A percentile compares a stretch with the other conserved stretches of the same genome.
phyloP scores from a whole-genome alignment of 1,284 basidiomycete genomes.

The Tilletiaria anomala region DNA sequence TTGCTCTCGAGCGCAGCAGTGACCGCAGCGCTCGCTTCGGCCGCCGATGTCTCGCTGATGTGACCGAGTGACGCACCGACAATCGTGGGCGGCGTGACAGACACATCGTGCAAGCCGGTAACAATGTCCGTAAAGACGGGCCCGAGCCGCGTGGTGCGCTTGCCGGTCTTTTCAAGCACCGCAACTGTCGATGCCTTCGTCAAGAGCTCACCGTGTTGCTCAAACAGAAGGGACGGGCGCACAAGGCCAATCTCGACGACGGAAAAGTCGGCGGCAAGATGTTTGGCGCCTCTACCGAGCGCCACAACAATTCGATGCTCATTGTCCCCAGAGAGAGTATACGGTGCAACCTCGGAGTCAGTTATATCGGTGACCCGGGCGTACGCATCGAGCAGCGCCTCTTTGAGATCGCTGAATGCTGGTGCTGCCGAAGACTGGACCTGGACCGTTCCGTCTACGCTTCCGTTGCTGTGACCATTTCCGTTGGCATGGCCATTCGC shows the following conservation, averaged over 20 bases:
- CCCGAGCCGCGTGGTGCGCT: conserved; percentile 71
- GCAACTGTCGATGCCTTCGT: conserved; percentile 60
- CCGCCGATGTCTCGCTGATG: no score
- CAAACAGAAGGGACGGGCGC: conserved; percentile 59
- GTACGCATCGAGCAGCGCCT: conserved; percentile 15
- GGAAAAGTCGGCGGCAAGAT: conserved; percentile 42
- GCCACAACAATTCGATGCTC: conserved; percentile 29
- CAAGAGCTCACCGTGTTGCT: no score
- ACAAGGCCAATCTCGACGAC: conserved; percentile 59
- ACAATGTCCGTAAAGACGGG: conserved; percentile 72
- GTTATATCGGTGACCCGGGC: no score
- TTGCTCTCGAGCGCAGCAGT: no score
- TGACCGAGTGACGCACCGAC: conserved; percentile 24
- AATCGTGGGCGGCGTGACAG: conserved; percentile 9
- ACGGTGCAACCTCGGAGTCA: conserved; percentile 30
- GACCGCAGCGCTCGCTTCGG: no score
- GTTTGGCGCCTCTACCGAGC: conserved; percentile 24
- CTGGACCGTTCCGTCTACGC: no score
- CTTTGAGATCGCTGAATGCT: conserved; percentile 15
- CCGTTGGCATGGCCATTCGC: conserved; percentile 29
- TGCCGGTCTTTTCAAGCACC: conserved; percentile 65
- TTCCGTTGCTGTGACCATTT: no score
- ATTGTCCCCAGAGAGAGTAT: no score
- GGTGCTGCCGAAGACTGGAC: not conserved
- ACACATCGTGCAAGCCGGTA: conserved; percentile 57